Base-by-base conservation (phyloP, 331 rosid genomes). In the Malus hybrid region DNA sequence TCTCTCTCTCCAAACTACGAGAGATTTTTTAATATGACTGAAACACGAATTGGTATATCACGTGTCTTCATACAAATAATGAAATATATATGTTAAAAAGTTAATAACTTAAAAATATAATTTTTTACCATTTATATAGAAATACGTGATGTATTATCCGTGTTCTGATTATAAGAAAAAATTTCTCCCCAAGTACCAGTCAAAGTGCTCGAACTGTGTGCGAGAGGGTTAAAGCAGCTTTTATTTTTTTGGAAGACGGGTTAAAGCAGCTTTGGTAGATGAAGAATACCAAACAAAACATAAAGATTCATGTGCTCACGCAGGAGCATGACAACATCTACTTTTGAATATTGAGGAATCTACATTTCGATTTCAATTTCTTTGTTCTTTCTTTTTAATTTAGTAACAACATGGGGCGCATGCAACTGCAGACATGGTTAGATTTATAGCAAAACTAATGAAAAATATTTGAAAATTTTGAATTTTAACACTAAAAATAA, bases 141-240 rank as follows among this genome's bases (percentile, higher is more conserved):
- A 36, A 36, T 0, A 36, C 1, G 0, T 36, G 0, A 8, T 36
- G 3, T 36, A 36, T 0, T 0, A 36, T 34, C 42, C 2, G 42
- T 34, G 42, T 34, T 34, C 10, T 3, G 42, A 36, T 36, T 0
- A 36, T 3, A 36, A 36, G 0, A 36, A 36, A 36, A 8, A 8
- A 36, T 2, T 36, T 36, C 11, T 36, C 0, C 11, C 44, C 3
- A 36, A 8, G 4, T 8, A 2, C 44, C 11, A 0, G 44, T 36
- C 44, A 36, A 36, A 36, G 44, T 36, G 11, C 44, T 36, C 44
- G 44, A 36, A 36, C 44, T 8, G 44, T 36, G 44, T 36, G 44
- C 44, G 11, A 36, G 44, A 9, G 4, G 32, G 32, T 30, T 30
- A 30, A 30, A 30, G 32, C 32, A 30, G 32, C 32, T 30, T 24